Conservation (phyloP, 2,329 filamentous ascomycete species). For the Sphaerulina vaccinii region DNA sequence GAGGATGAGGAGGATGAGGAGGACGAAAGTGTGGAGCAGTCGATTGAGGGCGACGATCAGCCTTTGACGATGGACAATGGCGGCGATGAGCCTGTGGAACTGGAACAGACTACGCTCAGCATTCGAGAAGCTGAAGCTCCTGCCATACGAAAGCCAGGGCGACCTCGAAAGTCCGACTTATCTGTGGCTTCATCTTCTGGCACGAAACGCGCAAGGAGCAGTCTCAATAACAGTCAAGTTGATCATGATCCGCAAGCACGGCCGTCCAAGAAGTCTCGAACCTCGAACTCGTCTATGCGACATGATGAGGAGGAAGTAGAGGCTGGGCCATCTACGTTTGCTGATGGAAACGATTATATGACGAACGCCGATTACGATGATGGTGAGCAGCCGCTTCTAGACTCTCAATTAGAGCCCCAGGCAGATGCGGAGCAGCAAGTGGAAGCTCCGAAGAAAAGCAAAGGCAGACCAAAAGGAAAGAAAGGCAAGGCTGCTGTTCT, state of each 20-base stretch:
- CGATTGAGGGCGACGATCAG: conserved; percentile 22
- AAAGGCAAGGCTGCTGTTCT: conserved; percentile 20
- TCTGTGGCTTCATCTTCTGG: conserved; percentile 12
- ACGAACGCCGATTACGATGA: conserved; percentile 19
- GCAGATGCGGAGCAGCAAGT: conserved; percentile 13
- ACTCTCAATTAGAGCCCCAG: conserved; percentile 24
- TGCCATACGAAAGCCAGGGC: conserved; percentile 18
- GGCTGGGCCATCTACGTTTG: conserved; percentile 16
- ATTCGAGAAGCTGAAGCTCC: conserved; percentile 14
- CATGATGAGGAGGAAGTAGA: conserved; percentile 17
- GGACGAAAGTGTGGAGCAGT: conserved; percentile 23
- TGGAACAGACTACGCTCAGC: conserved; percentile 18
- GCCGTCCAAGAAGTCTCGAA: conserved; percentile 23
- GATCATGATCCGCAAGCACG: conserved; percentile 10
- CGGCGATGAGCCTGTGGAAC: conserved; percentile 11
- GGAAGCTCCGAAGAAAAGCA: conserved; percentile 18
- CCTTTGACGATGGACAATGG: conserved; percentile 21
- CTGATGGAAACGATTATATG: conserved; percentile 17
- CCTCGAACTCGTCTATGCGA: conserved; percentile 18
- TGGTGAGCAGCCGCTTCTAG: conserved; percentile 10
- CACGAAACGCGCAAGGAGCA: conserved; percentile 23
- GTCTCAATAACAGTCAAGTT: conserved; percentile 17
- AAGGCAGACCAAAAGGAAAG: conserved; percentile 20
- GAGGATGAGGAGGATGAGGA: conserved; percentile 19
- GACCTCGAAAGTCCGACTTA: conserved; percentile 25